Conservation (phyloP, 2,329 filamentous ascomycete species). For the Blastomyces percursus region DNA sequence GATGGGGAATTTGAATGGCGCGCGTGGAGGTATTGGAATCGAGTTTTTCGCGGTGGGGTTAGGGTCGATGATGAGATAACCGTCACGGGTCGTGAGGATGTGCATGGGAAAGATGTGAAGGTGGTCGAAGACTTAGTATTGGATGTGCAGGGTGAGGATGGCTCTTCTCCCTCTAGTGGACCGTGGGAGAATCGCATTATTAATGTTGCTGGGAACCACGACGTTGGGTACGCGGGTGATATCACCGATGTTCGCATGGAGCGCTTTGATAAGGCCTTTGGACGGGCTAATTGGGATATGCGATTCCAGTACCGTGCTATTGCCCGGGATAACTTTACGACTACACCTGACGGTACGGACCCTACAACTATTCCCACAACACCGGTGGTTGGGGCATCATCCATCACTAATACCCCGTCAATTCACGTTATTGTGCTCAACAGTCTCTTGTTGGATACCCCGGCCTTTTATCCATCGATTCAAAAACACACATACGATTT, state of each 20-base stretch:
- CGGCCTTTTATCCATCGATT: conserved; percentile 54
- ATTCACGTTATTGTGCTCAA: conserved; percentile 80
- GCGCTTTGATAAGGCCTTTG: conserved; percentile 76
- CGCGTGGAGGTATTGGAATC: conserved; percentile 65
- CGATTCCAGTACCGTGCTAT: conserved; percentile 51
- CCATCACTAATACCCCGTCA: conserved; percentile 38
- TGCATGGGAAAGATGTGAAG: conserved; percentile 27
- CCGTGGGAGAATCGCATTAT: conserved; percentile 67
- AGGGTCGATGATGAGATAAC: conserved; percentile 45
- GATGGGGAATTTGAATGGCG: conserved; percentile 72
- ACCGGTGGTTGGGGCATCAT: background rate
- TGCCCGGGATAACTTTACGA: background rate
- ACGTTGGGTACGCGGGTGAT: conserved; percentile 92
- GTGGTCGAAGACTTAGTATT: conserved; percentile 18
- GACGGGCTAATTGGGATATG: conserved; percentile 82
- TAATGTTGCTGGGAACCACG: conserved; percentile 89
- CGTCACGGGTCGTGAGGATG: conserved; percentile 23
- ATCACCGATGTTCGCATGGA: conserved; percentile 62
- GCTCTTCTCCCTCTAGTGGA: background rate
- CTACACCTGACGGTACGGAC: conserved; percentile 15
- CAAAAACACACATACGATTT: conserved; percentile 71
- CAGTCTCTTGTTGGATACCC: conserved; percentile 84
- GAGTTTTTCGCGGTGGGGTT: conserved; percentile 60
- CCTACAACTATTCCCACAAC: conserved; percentile 24
- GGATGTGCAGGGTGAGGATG: conserved; percentile 35